phyloP scores from a whole-genome alignment of 2,329 filamentous ascomycete species.

The Lachnellula suecica region DNA sequence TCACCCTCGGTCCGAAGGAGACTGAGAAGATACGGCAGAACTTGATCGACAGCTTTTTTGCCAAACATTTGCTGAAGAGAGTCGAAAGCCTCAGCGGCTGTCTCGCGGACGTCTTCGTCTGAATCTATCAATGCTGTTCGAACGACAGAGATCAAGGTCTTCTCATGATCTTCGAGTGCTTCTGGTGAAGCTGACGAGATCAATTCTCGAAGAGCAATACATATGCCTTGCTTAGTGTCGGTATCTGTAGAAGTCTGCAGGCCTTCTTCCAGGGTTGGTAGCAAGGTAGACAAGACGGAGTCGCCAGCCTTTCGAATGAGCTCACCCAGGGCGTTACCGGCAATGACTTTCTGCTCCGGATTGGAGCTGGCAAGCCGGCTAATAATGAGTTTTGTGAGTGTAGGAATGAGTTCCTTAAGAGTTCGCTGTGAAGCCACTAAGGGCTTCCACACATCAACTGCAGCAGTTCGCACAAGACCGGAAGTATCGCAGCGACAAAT shows the following conservation, averaged over 20 bases:
- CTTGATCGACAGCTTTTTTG: constrained; percentile 93
- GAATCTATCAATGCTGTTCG: constrained; percentile 89
- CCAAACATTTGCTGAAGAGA: constrained; percentile 90
- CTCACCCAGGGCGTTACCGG: constrained; percentile 93
- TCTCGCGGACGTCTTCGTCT: constrained; percentile 87
- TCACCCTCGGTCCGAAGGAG: constrained; percentile 83
- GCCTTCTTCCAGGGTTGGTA: constrained; percentile 91
- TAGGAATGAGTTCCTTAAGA: constrained; percentile 92
- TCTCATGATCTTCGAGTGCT: constrained; percentile 89
- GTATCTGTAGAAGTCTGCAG: constrained; percentile 85
- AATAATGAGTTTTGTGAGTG: constrained; percentile 92
- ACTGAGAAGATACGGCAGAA: constrained; percentile 86
- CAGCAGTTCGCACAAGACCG: constrained; percentile 82
- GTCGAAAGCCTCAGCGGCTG: constrained; percentile 96
- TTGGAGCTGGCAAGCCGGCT: constrained; percentile 91
- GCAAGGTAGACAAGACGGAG: constrained; percentile 79
- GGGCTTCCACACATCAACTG: constrained; percentile 94
- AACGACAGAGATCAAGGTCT: constrained; percentile 91
- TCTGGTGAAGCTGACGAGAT: constrained; percentile 87
- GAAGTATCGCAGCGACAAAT: constrained; percentile 98
- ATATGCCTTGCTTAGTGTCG: constrained; percentile 95
- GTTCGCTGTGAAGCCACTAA: constrained; percentile 88
- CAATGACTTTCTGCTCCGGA: constrained; percentile 98
- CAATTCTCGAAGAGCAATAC: constrained; percentile 90
- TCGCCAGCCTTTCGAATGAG: constrained; percentile 97